Conservation (phyloP, 306 rosid species). For the Carpinus viminea region DNA sequence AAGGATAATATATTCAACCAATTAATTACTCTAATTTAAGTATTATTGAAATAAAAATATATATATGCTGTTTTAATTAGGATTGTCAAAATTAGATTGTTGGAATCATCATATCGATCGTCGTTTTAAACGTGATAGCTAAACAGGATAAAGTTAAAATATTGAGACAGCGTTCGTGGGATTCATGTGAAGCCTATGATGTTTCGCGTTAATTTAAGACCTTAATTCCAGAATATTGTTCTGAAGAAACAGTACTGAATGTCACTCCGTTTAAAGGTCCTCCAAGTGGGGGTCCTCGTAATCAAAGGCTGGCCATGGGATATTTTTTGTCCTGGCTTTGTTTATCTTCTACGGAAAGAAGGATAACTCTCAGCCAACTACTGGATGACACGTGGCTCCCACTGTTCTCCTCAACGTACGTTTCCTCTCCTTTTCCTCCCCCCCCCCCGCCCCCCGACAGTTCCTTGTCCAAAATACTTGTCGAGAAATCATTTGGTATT, state of each 20-base stretch:
- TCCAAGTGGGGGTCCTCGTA: constrained; percentile 29
- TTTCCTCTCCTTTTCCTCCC: constrained; percentile 39
- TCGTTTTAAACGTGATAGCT: neutral
- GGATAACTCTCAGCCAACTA: constrained; percentile 45
- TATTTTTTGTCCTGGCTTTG: constrained; percentile 39
- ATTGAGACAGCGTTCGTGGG: neutral
- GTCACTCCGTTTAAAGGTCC: constrained; percentile 26
- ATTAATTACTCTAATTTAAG: neutral
- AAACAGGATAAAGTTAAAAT: neutral
- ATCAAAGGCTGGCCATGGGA: constrained; percentile 18
- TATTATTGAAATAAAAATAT: too few relatives aligned
- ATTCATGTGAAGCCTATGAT: neutral
- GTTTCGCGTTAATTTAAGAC: neutral
- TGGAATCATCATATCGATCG: neutral
- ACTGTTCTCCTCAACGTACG: constrained; percentile 58
- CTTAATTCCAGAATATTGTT: neutral
- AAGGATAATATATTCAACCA: neutral
- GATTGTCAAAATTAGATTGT: neutral
- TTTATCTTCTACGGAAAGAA: constrained; percentile 60
- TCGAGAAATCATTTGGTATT: constrained; percentile 54
- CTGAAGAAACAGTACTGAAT: neutral
- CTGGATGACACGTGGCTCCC: constrained; percentile 49
- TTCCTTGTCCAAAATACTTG: constrained; percentile 74
- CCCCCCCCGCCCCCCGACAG: constrained; percentile 15
- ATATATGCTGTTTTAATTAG: neutral